Conservation (phyloP, 306 rosid species). For the Fragaria ananassa region DNA sequence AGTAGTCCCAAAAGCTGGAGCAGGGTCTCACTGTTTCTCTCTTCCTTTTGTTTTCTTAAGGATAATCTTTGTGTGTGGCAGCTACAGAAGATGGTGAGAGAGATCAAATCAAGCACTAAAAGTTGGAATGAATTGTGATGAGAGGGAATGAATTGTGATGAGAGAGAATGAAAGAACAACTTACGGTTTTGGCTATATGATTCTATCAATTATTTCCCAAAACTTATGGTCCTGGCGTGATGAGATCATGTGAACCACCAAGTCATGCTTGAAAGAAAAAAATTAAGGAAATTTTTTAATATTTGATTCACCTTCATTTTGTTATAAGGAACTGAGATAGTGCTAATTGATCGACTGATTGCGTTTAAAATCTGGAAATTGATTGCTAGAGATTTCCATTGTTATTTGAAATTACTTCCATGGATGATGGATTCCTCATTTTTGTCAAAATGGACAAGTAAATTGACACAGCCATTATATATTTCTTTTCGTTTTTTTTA, state of each 20-base stretch:
- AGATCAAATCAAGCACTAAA: not conserved
- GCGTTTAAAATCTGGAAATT: not conserved
- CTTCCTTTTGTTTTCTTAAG: not conserved
- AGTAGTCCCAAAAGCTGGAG: not conserved
- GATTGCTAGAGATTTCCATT: not conserved
- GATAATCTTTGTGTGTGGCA: constrained; percentile 36
- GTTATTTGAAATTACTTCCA: not conserved
- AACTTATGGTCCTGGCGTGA: not conserved
- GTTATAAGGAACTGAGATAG: not conserved
- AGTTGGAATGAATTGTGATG: not conserved
- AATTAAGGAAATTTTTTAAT: not conserved
- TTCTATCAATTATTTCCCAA: not conserved
- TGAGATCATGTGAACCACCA: not conserved
- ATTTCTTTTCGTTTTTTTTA: not conserved
- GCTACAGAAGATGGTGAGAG: constrained; percentile 31
- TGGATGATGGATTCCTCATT: not conserved
- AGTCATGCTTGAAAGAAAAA: not conserved
- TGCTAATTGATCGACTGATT: not conserved
- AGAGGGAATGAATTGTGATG: not conserved
- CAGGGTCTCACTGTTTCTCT: not conserved
- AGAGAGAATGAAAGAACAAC: not conserved
- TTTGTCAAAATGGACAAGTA: not conserved
- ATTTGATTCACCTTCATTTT: not conserved
- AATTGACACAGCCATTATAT: not conserved
- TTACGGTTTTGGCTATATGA: not conserved